These are phyloP conservation scores for Penstemon newberryi DNA, from an alignment of 257 asterid genomes.

Conservation along the genomic window DNA sequence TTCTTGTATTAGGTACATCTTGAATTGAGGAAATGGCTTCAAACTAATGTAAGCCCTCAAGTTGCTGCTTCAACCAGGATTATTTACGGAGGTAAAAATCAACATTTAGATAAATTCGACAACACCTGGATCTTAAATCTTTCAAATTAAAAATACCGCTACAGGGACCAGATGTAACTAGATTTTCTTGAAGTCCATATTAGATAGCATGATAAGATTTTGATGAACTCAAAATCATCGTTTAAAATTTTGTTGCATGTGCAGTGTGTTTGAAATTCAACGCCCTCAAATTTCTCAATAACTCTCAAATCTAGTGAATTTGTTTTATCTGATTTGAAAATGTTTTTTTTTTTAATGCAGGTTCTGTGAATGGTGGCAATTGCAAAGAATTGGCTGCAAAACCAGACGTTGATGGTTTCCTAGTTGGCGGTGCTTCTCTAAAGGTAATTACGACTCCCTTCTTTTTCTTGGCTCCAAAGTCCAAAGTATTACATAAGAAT, in stretches of 20 bases:
- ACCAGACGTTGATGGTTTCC: constrained; percentile 78
- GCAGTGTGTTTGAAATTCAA: background rate
- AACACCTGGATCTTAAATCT: background rate
- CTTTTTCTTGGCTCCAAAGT: background rate
- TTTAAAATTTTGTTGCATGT: background rate
- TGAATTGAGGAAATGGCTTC: constrained; percentile 96
- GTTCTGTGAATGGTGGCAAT: constrained; percentile 84
- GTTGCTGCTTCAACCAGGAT: constrained; percentile 91
- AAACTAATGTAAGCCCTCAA: constrained; percentile 57
- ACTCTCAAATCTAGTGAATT: background rate
- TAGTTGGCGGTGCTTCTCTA: constrained; percentile 88
- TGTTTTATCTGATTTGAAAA: too few relatives aligned
- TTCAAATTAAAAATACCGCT: background rate
- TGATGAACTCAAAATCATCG: too few relatives aligned
- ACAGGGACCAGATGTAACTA: background rate
- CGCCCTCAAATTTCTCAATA: background rate
- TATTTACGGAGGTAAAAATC: constrained; percentile 80
- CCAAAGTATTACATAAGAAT: background rate
- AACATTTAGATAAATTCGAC: constrained; percentile 11
- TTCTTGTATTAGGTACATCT: constrained; percentile 61
- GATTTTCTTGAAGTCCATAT: background rate
- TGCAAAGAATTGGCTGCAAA: constrained; percentile 76
- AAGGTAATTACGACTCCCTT: constrained; percentile 47
- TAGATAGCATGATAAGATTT: background rate
- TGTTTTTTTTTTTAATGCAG: constrained; percentile 29